Evolutionary conservation across 1,284 basidiomycete species (phyloP).

Genomic region (Sporisorium sorghi): DNA sequence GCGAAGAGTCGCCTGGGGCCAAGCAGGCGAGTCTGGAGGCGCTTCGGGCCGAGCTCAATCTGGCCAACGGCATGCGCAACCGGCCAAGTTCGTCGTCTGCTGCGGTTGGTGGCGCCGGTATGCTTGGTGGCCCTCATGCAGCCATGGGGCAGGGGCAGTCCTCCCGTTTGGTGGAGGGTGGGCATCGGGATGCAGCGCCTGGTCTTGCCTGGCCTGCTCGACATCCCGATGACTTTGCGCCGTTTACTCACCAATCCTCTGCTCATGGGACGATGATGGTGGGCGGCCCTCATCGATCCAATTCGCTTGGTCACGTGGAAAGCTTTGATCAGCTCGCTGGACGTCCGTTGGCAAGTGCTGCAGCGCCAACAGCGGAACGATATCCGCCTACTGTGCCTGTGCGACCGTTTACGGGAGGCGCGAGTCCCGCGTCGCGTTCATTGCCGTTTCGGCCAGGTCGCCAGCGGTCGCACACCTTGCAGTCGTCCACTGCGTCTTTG

Average conservation of each 20-base stretch:
- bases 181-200: neutral
- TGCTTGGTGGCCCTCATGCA: neutral
- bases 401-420: constrained; percentile 14
- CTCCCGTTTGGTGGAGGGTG: neutral
- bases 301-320: constrained; percentile 12
- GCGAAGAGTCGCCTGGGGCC: constrained; percentile 46
- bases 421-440: neutral
- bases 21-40: constrained; percentile 53
- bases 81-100: constrained; percentile 17
- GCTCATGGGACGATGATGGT: neutral
- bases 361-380: neutral
- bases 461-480: constrained; percentile 17
- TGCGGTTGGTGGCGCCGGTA: neutral
- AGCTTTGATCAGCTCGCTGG: constrained; percentile 6
- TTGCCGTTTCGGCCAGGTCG: constrained; percentile 4
- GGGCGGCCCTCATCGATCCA: constrained; percentile 4
- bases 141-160: neutral
- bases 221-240: constrained; percentile 7
- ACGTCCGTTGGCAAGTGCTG: neutral
- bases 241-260: constrained; percentile 13
- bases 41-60: constrained; percentile 46
- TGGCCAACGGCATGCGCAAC: constrained; percentile 43
- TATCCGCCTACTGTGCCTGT: neutral
- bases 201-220: constrained; percentile 7
- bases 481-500: neutral